Conservation (phyloP, 2,329 filamentous ascomycete species). For the Didymella exigua region DNA sequence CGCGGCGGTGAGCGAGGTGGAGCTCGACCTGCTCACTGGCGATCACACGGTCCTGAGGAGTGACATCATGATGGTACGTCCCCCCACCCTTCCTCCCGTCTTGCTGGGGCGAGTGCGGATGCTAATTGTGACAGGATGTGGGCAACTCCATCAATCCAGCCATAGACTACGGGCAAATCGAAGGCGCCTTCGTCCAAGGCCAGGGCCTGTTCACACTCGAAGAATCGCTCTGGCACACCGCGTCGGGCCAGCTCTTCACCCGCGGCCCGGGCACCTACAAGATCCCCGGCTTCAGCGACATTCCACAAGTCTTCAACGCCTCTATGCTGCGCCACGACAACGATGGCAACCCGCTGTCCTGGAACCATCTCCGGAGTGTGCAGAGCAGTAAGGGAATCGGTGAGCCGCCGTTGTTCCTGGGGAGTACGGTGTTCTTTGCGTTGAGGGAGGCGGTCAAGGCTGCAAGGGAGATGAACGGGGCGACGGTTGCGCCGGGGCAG, state of each 20-base stretch:
- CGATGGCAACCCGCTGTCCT: conserved; percentile 61
- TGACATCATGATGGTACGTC: conserved; percentile 81
- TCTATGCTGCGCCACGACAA: conserved; percentile 73
- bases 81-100: neutral
- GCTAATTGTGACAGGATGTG: conserved; percentile 63
- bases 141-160: conserved; percentile 77
- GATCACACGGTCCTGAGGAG: conserved; percentile 87
- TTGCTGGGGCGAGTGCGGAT: too few species aligned
- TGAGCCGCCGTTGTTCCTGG: conserved; percentile 76
- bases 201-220: conserved; percentile 80
- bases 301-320: conserved; percentile 84
- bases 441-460: conserved; percentile 80
- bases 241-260: conserved; percentile 69
- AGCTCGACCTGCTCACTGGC: conserved; percentile 88
- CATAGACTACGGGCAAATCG: conserved; percentile 81
- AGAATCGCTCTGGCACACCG: conserved; percentile 68
- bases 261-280: conserved; percentile 74
- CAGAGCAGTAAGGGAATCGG: conserved; percentile 81
- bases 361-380: conserved; percentile 83
- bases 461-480: conserved; percentile 61
- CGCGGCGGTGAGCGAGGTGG: conserved; percentile 84
- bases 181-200: conserved; percentile 80
- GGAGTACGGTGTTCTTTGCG: conserved; percentile 82
- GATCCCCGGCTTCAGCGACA: conserved; percentile 86
- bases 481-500: conserved; percentile 50